These are phyloP conservation scores for Ogataea neopini DNA, from an alignment of 805 yeast genomes.

Conservation along the genomic window DNA sequence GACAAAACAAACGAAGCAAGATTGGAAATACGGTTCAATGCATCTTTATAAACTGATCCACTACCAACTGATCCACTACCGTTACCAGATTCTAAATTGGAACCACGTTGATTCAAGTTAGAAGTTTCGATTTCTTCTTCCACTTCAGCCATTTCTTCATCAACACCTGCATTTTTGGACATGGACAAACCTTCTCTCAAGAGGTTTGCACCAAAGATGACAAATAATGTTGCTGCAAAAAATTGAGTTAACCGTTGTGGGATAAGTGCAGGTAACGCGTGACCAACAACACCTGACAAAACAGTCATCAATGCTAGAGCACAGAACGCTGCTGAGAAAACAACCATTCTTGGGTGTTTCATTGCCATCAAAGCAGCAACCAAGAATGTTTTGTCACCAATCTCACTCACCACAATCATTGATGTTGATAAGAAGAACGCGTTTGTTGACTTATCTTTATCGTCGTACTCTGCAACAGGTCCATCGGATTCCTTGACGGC, in stretches of 20 bases:
- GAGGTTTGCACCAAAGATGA: constrained; percentile 78
- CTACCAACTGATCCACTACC: constrained; percentile 13
- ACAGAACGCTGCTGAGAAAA: constrained; percentile 84
- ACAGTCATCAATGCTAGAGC: constrained; percentile 90
- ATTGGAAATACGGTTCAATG: constrained; percentile 44
- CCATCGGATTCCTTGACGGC: constrained; percentile 17
- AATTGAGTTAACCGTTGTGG: constrained; percentile 80
- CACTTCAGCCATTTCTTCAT: constrained; percentile 94
- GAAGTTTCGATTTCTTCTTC: constrained; percentile 84
- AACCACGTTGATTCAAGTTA: constrained; percentile 51
- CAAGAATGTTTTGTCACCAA: constrained; percentile 95
- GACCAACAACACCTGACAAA: constrained; percentile 88
- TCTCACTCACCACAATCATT: constrained; percentile 94
- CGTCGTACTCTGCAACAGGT: constrained; percentile 12
- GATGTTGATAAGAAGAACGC: constrained; percentile 79
- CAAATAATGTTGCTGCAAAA: constrained; percentile 76
- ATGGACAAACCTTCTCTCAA: constrained; percentile 79
- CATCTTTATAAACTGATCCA: constrained; percentile 8
- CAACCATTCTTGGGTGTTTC: constrained; percentile 81
- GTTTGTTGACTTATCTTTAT: constrained; percentile 32
- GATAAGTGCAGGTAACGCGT: constrained; percentile 79
- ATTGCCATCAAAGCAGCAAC: constrained; percentile 98
- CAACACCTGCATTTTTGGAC: constrained; percentile 83
- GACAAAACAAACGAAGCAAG: constrained; percentile 68
- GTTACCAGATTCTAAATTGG: constrained; percentile 61